These are phyloP conservation scores for Vigna unguiculata DNA, from an alignment of 306 rosid genomes.

Conservation along the genomic window DNA sequence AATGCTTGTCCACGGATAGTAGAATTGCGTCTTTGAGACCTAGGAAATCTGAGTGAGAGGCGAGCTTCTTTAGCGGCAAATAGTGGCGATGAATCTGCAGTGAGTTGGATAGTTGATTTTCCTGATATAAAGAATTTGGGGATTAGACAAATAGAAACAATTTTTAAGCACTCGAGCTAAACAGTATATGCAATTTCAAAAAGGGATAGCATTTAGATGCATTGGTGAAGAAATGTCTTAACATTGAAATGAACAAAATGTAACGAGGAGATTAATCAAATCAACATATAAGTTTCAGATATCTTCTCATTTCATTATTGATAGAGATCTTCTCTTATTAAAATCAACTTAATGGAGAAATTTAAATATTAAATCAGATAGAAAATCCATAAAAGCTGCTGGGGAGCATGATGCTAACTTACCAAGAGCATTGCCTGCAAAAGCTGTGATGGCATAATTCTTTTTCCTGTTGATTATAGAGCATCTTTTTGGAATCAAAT, in stretches of 20 bases:
- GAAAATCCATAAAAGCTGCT: background rate
- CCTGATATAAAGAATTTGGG: slow-evolving; percentile 47
- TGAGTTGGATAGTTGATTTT: slow-evolving; percentile 43
- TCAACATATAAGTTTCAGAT: background rate
- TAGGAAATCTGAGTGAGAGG: slow-evolving; percentile 42
- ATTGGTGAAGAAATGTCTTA: background rate
- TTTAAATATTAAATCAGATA: slow-evolving; percentile 12
- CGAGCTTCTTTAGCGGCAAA: slow-evolving; percentile 44
- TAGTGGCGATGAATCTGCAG: slow-evolving; percentile 49
- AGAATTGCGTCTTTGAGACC: slow-evolving; percentile 42
- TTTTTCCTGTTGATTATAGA: slow-evolving; percentile 19
- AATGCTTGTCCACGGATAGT: slow-evolving; percentile 55
- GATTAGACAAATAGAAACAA: background rate
- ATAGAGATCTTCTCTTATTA: background rate
- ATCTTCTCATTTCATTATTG: slow-evolving; percentile 26
- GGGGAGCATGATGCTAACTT: background rate
- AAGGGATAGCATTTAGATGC: background rate
- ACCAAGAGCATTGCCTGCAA: slow-evolving; percentile 45
- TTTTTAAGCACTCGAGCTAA: background rate
- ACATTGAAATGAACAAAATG: slow-evolving; percentile 29
- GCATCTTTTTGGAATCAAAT: slow-evolving; percentile 34
- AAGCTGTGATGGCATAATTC: slow-evolving; percentile 26
- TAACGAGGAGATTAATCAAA: slow-evolving; percentile 2
- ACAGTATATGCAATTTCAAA: slow-evolving; percentile 5
- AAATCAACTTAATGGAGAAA: slow-evolving; percentile 3